Percentiles rank a stretch among this genome's conserved stretches.
Evolutionary conservation across 1,139 yeast genomes (phyloP).

Genomic region (Pichia sp.): DNA sequence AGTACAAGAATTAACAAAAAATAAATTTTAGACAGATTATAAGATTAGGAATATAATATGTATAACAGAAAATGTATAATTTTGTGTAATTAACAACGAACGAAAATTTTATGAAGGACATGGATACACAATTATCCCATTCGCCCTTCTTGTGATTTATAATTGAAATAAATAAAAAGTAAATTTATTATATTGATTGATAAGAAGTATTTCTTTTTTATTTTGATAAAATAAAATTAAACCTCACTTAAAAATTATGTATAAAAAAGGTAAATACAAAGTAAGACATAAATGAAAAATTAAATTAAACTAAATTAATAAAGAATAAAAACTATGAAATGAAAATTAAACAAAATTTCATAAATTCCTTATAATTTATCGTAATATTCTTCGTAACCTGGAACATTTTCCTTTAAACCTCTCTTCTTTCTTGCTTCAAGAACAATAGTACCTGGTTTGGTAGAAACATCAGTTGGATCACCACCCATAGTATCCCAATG

Average conservation of each 20-base stretch:
- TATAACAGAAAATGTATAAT: too few species aligned
- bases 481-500: slow-evolving; percentile 92
- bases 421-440: slow-evolving; percentile 89
- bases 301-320: not conserved
- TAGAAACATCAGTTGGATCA: slow-evolving; percentile 84
- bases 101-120: not conserved
- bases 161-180: not conserved
- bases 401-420: slow-evolving; percentile 95
- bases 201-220: slow-evolving; percentile 3
- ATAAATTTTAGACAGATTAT: not conserved
- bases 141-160: not conserved
- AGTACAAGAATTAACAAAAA: slow-evolving; percentile 1
- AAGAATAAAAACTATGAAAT: too few species aligned
- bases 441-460: slow-evolving; percentile 96
- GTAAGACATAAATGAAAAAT: slow-evolving; percentile 2
- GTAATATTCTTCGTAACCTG: slow-evolving; percentile 99
- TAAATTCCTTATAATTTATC: slow-evolving; percentile 76
- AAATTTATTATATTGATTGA: slow-evolving; percentile 1
- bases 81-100: too few species aligned
- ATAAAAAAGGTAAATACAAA: slow-evolving; percentile 12
- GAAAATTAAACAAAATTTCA: not conserved
- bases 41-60: not conserved
- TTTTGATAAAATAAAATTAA: slow-evolving; percentile 1
- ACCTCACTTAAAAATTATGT: slow-evolving; percentile 9
- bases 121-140: not conserved